Conservation (phyloP, 345 rosid species). For the Noccaea bulbosa region DNA sequence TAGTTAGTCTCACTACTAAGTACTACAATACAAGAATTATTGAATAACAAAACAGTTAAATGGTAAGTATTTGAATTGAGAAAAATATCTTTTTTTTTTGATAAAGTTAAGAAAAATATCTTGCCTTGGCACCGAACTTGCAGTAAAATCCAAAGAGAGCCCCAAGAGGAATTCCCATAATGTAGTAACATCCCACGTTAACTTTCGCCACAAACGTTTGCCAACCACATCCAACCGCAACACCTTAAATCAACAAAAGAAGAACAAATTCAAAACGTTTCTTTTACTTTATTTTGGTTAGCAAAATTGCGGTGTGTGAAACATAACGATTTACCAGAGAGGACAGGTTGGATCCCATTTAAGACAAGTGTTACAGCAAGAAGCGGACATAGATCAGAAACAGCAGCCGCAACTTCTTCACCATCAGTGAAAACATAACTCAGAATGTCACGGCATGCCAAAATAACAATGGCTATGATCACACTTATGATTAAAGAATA, state of each 20-base stretch:
- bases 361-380: constrained; percentile 66
- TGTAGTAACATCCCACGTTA: constrained; percentile 71
- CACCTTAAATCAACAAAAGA: constrained; percentile 43
- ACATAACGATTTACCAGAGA: constrained; percentile 54
- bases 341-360: constrained; percentile 79
- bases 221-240: constrained; percentile 94
- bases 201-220: constrained; percentile 76
- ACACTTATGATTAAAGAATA: constrained; percentile 52
- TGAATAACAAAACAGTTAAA: not conserved
- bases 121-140: constrained; percentile 72
- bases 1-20: not conserved
- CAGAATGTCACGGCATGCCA: constrained; percentile 52
- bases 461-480: constrained; percentile 41
- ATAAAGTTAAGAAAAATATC: not conserved
- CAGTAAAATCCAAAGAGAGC: constrained; percentile 65
- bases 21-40: not conserved
- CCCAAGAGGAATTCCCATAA: constrained; percentile 73
- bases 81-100: constrained; percentile 18
- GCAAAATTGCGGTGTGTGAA: not conserved
- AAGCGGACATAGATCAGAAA: constrained; percentile 70
- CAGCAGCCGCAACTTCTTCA: constrained; percentile 61
- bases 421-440: constrained; percentile 73
- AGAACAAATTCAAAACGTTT: not conserved
- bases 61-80: no score
- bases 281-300: not conserved